These are phyloP conservation scores for Solanum hybrid DNA, from an alignment of 305 asterid genomes.

Conservation along the genomic window DNA sequence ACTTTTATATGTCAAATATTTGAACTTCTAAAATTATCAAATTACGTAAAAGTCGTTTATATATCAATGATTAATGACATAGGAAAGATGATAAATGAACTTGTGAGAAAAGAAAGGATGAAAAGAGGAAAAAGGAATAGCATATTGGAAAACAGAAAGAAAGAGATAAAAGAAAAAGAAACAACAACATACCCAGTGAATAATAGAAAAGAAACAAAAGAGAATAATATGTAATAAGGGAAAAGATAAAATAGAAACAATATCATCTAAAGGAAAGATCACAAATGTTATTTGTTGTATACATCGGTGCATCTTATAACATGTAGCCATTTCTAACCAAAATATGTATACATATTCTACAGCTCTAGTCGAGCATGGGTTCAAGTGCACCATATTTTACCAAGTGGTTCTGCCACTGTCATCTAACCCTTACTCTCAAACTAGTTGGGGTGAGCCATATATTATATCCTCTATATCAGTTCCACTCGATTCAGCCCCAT, in stretches of 20 bases:
- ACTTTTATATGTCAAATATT: background rate
- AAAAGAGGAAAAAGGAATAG: background rate
- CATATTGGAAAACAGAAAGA: background rate
- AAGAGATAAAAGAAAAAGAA: background rate
- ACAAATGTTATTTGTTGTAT: background rate
- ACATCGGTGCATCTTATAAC: background rate
- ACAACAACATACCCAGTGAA: background rate
- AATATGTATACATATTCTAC: background rate
- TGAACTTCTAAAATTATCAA: background rate
- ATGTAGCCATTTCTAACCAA: background rate
- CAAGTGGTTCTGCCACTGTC: background rate
- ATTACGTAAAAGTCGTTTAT: background rate
- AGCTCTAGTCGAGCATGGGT: background rate
- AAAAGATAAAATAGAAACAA: background rate
- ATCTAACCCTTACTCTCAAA: background rate
- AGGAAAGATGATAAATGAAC: background rate
- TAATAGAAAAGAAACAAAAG: background rate
- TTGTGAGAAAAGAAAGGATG: background rate
- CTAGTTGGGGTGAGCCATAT: background rate
- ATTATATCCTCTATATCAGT: background rate
- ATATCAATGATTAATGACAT: background rate
- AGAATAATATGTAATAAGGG: background rate
- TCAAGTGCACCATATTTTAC: background rate
- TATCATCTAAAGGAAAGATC: background rate
- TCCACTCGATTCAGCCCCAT: background rate